phyloP scores from a whole-genome alignment of 805 yeast genomes.

The Cyberlindnera meyerae region DNA sequence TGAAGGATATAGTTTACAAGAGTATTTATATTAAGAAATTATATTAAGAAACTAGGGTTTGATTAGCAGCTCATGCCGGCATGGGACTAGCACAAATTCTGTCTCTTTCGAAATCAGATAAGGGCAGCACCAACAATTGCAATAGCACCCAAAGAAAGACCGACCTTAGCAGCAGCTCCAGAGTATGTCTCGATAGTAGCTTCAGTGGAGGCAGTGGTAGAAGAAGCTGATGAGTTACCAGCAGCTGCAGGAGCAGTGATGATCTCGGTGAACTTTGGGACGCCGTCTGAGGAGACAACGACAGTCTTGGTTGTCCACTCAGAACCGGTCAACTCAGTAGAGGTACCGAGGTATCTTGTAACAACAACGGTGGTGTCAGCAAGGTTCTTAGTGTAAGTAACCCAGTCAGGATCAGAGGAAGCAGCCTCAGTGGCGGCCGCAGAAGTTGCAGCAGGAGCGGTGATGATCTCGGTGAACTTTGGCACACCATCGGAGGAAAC shows the following conservation, averaged over 20 bases:
- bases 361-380: slow-evolving; percentile 1
- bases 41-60: no score
- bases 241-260: not conserved
- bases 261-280: slow-evolving; percentile 1
- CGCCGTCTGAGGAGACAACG: slow-evolving; percentile 2
- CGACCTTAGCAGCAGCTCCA: slow-evolving; percentile 6
- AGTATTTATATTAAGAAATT: no score
- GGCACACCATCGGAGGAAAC: slow-evolving; percentile 4
- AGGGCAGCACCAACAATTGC: slow-evolving; percentile 3
- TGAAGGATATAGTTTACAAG: no score
- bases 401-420: slow-evolving; percentile 9
- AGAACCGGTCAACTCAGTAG: not conserved
- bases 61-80: no score
- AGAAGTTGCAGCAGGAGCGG: slow-evolving; percentile 11
- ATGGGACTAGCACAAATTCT: no score
- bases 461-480: slow-evolving; percentile 10
- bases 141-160: slow-evolving; percentile 5
- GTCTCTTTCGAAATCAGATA: no score
- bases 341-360: no score
- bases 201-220: slow-evolving; percentile 1
- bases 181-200: slow-evolving; percentile 7
- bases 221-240: not conserved
- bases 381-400: no score
- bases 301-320: slow-evolving; percentile 3
- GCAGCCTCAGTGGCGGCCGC: slow-evolving; percentile 11